These are phyloP conservation scores for Coemansia sp. DNA, from an alignment of 371 early-diverging fungal species.

Conservation along the genomic window DNA sequence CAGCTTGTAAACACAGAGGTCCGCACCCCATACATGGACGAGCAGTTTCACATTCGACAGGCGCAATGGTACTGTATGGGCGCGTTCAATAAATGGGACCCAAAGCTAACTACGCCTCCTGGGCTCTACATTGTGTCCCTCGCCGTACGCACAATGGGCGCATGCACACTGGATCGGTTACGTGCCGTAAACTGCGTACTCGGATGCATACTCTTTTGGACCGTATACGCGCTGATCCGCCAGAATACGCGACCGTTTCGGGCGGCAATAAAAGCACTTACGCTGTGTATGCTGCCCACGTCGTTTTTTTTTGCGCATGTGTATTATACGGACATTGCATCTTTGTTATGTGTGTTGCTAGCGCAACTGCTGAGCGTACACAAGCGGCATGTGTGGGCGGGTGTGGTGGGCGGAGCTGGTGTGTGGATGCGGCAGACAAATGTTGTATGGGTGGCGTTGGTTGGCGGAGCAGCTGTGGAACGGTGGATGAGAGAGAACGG, in stretches of 20 bases:
- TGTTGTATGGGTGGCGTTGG: constrained; percentile 66
- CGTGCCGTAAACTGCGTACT: constrained; percentile 65
- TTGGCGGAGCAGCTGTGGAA: constrained; percentile 23
- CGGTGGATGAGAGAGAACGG: not conserved
- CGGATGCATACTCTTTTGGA: constrained; percentile 55
- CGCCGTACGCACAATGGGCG: not conserved
- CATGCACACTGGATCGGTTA: constrained; percentile 57
- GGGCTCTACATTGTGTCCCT: constrained; percentile 72
- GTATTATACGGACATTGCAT: constrained; percentile 92
- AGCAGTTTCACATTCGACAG: constrained; percentile 91
- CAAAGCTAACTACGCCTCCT: constrained; percentile 94
- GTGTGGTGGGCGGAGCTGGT: constrained; percentile 59
- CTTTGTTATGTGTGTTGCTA: constrained; percentile 73
- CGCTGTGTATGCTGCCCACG: constrained; percentile 73
- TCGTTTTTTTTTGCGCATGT: constrained; percentile 78
- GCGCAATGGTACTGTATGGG: constrained; percentile 82
- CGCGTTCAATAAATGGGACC: constrained; percentile 75
- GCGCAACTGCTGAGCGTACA: constrained; percentile 62
- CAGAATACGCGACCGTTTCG: constrained; percentile 19
- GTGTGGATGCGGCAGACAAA: constrained; percentile 91
- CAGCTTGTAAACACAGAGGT: constrained; percentile 20
- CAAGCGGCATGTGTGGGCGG: constrained; percentile 55
- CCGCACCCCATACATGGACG: constrained; percentile 66
- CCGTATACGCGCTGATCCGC: constrained; percentile 51
- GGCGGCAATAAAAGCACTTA: constrained; percentile 55